These are phyloP conservation scores for Aspergillus fumigatus DNA, from an alignment of 2,329 filamentous ascomycete species.

Conservation along the genomic window DNA sequence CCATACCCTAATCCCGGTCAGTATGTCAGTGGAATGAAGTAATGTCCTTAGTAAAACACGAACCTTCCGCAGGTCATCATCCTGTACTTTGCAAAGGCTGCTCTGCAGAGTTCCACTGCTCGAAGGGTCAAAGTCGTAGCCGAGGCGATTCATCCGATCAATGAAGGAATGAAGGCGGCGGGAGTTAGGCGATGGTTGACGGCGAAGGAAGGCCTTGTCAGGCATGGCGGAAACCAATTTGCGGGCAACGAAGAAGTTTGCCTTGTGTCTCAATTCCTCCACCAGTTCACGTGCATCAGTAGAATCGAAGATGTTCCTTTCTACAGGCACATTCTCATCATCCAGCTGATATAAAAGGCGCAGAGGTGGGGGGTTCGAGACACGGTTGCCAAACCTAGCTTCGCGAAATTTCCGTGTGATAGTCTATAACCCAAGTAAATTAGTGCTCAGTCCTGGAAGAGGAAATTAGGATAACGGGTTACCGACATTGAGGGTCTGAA, in stretches of 20 bases:
- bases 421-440: slow-evolving; percentile 42
- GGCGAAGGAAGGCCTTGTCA: slow-evolving; percentile 86
- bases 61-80: slow-evolving; percentile 78
- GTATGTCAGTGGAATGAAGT: not conserved
- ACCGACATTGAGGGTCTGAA: slow-evolving; percentile 71
- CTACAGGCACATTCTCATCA: slow-evolving; percentile 95
- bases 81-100: slow-evolving; percentile 89
- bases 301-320: slow-evolving; percentile 93
- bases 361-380: slow-evolving; percentile 75
- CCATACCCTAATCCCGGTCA: slow-evolving; percentile 64
- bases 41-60: slow-evolving; percentile 8
- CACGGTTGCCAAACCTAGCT: slow-evolving; percentile 73
- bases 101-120: slow-evolving; percentile 91
- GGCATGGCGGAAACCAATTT: slow-evolving; percentile 74
- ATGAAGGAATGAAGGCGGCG: slow-evolving; percentile 86
- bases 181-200: slow-evolving; percentile 78
- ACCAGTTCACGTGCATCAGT: slow-evolving; percentile 86
- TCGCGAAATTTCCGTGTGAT: slow-evolving; percentile 90
- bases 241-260: slow-evolving; percentile 83
- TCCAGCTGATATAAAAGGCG: slow-evolving; percentile 90
- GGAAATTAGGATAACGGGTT: not conserved
- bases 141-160: slow-evolving; percentile 87
- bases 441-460: not conserved
- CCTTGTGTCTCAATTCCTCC: slow-evolving; percentile 91
- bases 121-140: slow-evolving; percentile 81